These are phyloP conservation scores for Aspergillus sclerotialis DNA, from an alignment of 2,329 filamentous ascomycete genomes.

Conservation along the genomic window DNA sequence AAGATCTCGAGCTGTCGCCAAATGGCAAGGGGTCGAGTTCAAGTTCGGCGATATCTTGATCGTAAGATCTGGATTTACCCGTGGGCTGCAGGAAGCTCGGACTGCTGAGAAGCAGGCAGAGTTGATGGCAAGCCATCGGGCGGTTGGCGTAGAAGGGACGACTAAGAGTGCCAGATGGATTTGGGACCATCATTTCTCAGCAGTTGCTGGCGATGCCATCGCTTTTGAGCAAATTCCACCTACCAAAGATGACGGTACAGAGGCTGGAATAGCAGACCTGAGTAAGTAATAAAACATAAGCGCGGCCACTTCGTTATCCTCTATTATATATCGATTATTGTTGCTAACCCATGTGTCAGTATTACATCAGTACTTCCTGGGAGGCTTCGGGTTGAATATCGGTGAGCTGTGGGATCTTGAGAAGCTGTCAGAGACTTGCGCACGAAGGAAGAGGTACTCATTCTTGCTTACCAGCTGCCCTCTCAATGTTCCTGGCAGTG, in stretches of 20 bases:
- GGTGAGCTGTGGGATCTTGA: conserved; percentile 53
- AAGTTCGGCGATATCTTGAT: conserved; percentile 47
- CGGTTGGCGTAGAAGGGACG: conserved; percentile 38
- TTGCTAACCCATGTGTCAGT: too few species aligned
- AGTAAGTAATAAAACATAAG: conserved; percentile 28
- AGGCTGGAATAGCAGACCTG: conserved; percentile 26
- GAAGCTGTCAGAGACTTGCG: conserved; percentile 47
- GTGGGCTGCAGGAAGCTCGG: not conserved
- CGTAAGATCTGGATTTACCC: conserved; percentile 42
- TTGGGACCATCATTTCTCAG: conserved; percentile 49
- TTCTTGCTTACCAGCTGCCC: conserved; percentile 58
- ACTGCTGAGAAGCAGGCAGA: conserved; percentile 25
- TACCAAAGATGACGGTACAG: conserved; percentile 2
- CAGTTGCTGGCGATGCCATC: conserved; percentile 48
- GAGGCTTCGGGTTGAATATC: conserved; percentile 48
- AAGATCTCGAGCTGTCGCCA: conserved; percentile 36
- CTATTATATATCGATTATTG: too few species aligned
- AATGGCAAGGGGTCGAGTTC: conserved; percentile 36
- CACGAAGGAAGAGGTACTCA: conserved; percentile 46
- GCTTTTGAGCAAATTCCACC: conserved; percentile 34
- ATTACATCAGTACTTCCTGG: conserved; percentile 45
- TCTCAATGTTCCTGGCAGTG: conserved; percentile 49
- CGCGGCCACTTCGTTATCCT: too few species aligned
- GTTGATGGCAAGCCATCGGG: conserved; percentile 15
- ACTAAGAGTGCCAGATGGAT: conserved; percentile 29